Evolutionary conservation across 1,139 yeast species (phyloP).

Genomic region (Hansenula lynferdii): DNA sequence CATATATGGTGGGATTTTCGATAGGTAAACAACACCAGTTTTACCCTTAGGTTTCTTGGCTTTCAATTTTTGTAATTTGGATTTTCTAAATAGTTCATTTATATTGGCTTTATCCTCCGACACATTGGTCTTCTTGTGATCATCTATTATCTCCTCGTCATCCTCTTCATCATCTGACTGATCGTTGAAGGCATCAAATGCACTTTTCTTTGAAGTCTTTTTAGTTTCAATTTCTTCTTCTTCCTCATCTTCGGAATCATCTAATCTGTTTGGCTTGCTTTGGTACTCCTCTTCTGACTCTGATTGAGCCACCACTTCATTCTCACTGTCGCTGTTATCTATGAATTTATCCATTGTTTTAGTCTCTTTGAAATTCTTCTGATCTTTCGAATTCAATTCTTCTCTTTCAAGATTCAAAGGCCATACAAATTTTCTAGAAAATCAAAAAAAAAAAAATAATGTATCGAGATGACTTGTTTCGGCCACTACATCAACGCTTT

Average conservation of each 20-base stretch:
- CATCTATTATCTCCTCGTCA: too few relatives aligned
- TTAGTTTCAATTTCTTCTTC: conserved; percentile 7
- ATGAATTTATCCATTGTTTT: conserved; percentile 17
- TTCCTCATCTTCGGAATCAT: conserved; percentile 14
- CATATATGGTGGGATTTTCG: conserved; percentile 95
- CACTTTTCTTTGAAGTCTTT: conserved; percentile 7
- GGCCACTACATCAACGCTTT: conserved; percentile 2
- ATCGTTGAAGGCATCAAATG: conserved; percentile 16
- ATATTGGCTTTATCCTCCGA: conserved; percentile 21
- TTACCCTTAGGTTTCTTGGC: conserved; percentile 53
- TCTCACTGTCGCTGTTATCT: conserved; percentile 9
- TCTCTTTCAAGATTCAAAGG: neutral
- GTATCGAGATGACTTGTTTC: neutral
- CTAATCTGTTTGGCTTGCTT: conserved; percentile 1
- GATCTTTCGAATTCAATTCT: too few relatives aligned
- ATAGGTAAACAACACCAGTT: conserved; percentile 89
- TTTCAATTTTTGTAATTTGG: conserved; percentile 53
- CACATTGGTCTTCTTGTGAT: conserved; percentile 14
- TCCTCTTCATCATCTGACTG: conserved; percentile 10
- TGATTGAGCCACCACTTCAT: conserved; percentile 5
- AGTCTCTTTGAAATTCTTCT: conserved; percentile 22
- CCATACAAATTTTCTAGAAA: neutral
- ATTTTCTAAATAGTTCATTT: conserved; percentile 24
- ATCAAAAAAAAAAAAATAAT: neutral
- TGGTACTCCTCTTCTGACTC: conserved; percentile 22